Conservation (phyloP, 768 basidiomycete species). For the Pisolithus microcarpus region DNA sequence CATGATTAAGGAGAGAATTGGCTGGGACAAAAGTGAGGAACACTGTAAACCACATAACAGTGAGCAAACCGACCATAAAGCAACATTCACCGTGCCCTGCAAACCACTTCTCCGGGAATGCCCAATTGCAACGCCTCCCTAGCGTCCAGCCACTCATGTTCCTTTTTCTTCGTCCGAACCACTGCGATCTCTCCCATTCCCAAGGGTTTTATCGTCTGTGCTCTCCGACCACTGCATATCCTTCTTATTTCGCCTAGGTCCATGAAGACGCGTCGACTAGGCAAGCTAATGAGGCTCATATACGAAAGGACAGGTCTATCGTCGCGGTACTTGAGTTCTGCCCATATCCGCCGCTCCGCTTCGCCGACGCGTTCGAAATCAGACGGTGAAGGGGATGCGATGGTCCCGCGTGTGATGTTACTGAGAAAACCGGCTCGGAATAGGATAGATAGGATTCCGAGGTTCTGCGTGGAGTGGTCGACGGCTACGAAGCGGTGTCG, state of each 20-base stretch:
- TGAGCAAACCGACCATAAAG: neutral
- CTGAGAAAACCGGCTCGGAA: slow-evolving; percentile 86
- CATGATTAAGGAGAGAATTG: neutral
- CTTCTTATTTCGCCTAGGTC: slow-evolving; percentile 61
- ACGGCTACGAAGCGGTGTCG: slow-evolving; percentile 73
- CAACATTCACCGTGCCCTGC: slow-evolving; percentile 52
- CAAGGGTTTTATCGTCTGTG: slow-evolving; percentile 73
- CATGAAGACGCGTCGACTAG: slow-evolving; percentile 77
- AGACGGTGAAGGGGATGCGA: slow-evolving; percentile 53
- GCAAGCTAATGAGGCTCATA: slow-evolving; percentile 80
- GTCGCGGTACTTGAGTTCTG: slow-evolving; percentile 87
- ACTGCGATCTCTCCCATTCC: slow-evolving; percentile 92
- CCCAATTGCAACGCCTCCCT: slow-evolving; percentile 80
- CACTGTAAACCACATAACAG: neutral
- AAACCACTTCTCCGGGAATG: slow-evolving; percentile 80
- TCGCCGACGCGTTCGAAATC: slow-evolving; percentile 54
- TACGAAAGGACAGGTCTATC: slow-evolving; percentile 74
- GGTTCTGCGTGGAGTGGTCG: slow-evolving; percentile 80
- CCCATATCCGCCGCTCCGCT: slow-evolving; percentile 81
- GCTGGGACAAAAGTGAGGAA: neutral
- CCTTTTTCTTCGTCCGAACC: slow-evolving; percentile 61
- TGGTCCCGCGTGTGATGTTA: slow-evolving; percentile 73
- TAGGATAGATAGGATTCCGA: slow-evolving; percentile 88
- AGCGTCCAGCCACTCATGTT: slow-evolving; percentile 85
- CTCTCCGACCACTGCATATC: slow-evolving; percentile 77